Evolutionary conservation across 2,329 filamentous ascomycete species (phyloP), one percentile per base, ranked within the genome.

Genomic region (Hypoxylon sp.): DNA sequence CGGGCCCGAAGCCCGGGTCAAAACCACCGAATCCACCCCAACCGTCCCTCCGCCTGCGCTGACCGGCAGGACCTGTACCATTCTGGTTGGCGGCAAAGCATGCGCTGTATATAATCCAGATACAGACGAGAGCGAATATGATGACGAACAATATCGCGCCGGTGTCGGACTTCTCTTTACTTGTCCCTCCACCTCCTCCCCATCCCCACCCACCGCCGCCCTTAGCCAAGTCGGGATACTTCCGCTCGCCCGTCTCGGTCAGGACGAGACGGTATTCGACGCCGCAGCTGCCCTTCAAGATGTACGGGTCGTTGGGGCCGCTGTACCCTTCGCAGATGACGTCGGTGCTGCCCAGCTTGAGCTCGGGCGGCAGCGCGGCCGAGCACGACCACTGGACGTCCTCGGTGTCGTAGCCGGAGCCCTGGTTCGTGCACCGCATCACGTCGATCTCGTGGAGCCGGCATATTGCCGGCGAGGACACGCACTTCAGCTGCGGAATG

Each of bases 351-450:
- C 93, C 94, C 26, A 98, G 87, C 78, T 86, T 86, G 67, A 91
- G 83, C 73, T 89, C 85, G 20, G 83, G 80, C 0, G 89, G 88
- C 14, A 91, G 77, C 1, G 80, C 78, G 0, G 88, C 87, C 4
- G 87, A 88, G 80, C 95, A 99, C 26, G 92, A 92, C 95, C 95
- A 99, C 80, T 97, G 90, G 36, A 97, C 85, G 76, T 97, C 91
- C 78, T 96, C 89, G 44, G 82, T 77, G 67, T 88, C 87, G 81
- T 97, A 97, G 65, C 91, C 91, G 28, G 87, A 83, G 65, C 95
- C 96, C 65, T 91, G 85, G 80, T 98, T 98, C 67, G 86, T 90
- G 85, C 95, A 99, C 73, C 93, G 92, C 90, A 98, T 92, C 11
- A 91, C 82, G 71, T 96, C 91, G 66, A 97, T 81, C 24, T 87